phyloP scores from a whole-genome alignment of 176 grass and related monocot genomes.

The Calamus simplicifolius region DNA sequence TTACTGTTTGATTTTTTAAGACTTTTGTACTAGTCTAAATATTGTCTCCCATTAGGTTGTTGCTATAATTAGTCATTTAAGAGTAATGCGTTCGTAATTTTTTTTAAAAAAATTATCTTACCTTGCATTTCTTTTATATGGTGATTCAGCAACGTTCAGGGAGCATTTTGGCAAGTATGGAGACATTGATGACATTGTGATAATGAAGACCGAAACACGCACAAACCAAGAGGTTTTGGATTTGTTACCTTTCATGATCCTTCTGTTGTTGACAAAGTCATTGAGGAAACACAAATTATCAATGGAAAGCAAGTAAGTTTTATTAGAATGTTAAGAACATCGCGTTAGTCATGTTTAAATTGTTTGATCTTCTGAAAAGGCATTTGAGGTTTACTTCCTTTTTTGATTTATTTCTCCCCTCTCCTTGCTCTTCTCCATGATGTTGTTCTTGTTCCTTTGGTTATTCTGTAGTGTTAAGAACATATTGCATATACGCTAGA shows the following conservation, averaged over 20 bases:
- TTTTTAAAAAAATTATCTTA: background rate
- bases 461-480: too few species aligned
- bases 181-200: slow-evolving; percentile 64
- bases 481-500: too few species aligned
- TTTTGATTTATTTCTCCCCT: too few species aligned
- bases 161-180: slow-evolving; percentile 83
- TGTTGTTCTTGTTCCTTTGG: too few species aligned
- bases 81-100: background rate
- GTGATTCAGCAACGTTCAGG: slow-evolving; percentile 51
- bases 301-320: slow-evolving; percentile 61
- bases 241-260: slow-evolving; percentile 78
- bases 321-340: background rate
- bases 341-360: too few species aligned
- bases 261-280: slow-evolving; percentile 70
- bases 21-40: too few species aligned
- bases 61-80: background rate
- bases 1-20: too few species aligned
- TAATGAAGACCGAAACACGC: slow-evolving; percentile 83
- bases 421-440: too few species aligned
- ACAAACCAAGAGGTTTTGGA: slow-evolving; percentile 86
- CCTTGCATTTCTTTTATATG: background rate
- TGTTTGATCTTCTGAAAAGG: too few species aligned
- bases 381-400: too few species aligned
- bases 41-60: too few species aligned
- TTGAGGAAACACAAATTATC: slow-evolving; percentile 66